Evolutionary conservation across 1,284 basidiomycete genomes (phyloP).

Genomic region (Sporisorium exsertum): DNA sequence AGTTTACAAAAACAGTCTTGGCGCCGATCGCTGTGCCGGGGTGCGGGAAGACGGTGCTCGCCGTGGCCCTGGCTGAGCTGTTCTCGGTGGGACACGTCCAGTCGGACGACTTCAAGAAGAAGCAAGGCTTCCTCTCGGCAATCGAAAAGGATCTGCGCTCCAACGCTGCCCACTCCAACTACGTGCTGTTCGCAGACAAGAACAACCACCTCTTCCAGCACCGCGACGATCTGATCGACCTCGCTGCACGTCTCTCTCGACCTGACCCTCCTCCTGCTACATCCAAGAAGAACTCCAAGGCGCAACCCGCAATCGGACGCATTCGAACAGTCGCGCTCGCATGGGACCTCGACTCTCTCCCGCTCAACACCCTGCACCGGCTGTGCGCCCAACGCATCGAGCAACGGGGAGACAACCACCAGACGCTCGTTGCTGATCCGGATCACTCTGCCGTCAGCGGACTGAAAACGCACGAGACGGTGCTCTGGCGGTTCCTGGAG

Average conservation of each 20-base stretch:
- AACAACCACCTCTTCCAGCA: conserved; percentile 68
- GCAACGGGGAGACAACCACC: conserved; percentile 62
- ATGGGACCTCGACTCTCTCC: conserved; percentile 52
- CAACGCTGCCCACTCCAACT: conserved; percentile 3
- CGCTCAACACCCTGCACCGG: conserved; percentile 55
- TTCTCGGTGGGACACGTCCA: conserved; percentile 84
- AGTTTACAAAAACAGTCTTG: conserved; percentile 83
- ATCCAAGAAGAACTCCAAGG: conserved; percentile 12
- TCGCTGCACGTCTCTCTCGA: conserved; percentile 23
- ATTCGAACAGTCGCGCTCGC: conserved; percentile 58
- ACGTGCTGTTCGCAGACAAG: conserved; percentile 64
- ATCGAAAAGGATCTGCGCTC: conserved; percentile 71
- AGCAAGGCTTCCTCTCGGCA: conserved; percentile 84
- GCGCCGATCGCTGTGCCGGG: conserved; percentile 91
- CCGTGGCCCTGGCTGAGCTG: conserved; percentile 81
- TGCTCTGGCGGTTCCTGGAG: conserved; percentile 80
- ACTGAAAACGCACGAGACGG: conserved; percentile 76
- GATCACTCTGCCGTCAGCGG: conserved; percentile 1
- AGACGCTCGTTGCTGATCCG: conserved; percentile 54
- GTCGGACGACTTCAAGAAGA: conserved; percentile 86
- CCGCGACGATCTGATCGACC: conserved; percentile 61
- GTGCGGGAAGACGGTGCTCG: conserved; percentile 91
- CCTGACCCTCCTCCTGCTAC: conserved; percentile 5
- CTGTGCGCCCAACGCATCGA: conserved; percentile 56
- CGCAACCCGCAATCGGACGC: conserved; percentile 15